A percentile compares a stretch with the other conserved stretches of the same genome.
Conservation (phyloP, 78 protist genomes). For the Ministeria vibrans region DNA sequence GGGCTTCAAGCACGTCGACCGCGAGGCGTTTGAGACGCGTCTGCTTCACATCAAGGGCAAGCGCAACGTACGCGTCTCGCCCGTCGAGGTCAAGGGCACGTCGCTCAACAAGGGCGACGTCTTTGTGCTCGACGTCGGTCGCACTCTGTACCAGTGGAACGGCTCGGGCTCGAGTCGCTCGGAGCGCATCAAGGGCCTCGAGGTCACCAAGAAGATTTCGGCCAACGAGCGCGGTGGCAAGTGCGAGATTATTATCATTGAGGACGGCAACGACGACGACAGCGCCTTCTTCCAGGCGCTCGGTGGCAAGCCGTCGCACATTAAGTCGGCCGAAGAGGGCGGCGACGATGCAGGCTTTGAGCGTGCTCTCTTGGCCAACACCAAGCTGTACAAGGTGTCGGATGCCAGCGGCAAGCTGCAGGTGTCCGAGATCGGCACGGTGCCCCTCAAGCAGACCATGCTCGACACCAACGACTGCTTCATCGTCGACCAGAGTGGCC, state of each 20-base stretch:
- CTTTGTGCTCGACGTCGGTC: slow-evolving; percentile 42
- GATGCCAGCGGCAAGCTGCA: slow-evolving; percentile 17
- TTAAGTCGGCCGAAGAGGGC: slow-evolving; percentile 33
- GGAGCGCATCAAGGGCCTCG: slow-evolving; percentile 46
- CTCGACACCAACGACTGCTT: slow-evolving; percentile 45
- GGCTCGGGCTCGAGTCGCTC: slow-evolving; percentile 11
- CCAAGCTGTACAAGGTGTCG: slow-evolving; percentile 10
- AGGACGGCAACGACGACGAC: slow-evolving; percentile 22
- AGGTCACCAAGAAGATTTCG: slow-evolving; percentile 14
- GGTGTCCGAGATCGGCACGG: not conserved
- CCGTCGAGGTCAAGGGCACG: not conserved
- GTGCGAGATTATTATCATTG: slow-evolving; percentile 12
- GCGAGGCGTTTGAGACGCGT: not conserved
- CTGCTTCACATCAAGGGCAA: slow-evolving; percentile 61
- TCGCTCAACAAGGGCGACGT: slow-evolving; percentile 62
- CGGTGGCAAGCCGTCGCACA: not conserved
- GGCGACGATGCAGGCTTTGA: slow-evolving; percentile 15
- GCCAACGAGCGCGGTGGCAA: slow-evolving; percentile 38
- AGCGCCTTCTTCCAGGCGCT: slow-evolving; percentile 15
- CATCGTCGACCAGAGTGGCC: slow-evolving; percentile 41
- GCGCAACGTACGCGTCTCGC: slow-evolving; percentile 18
- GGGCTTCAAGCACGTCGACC: slow-evolving; percentile 53
- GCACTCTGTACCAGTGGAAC: slow-evolving; percentile 37
- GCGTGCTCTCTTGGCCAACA: not conserved
- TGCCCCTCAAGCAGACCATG: slow-evolving; percentile 10